Base-by-base conservation (phyloP, 768 basidiomycete genomes). In the Chalciporus pseudorubinellus region DNA sequence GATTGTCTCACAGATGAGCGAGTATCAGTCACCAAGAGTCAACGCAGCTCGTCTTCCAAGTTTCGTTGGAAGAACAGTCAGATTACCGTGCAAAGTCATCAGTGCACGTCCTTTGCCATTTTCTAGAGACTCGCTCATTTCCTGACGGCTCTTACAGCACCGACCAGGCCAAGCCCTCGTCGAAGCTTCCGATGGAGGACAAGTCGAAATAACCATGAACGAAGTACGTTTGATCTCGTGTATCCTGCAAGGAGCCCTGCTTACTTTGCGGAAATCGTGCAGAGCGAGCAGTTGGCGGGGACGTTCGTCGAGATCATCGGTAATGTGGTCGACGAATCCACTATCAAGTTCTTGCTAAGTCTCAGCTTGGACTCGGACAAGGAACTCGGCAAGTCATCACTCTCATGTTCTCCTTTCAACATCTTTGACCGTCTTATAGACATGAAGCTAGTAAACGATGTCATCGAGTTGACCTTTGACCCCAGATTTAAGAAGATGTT, bases 251-350 rank as follows among this genome's bases (percentile, higher is more conserved):
- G 36, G 22, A 6, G n/a, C 16, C 45, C 45, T 18, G 26, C 44
- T 52, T 29, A 55, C 13, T 7, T 20, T 8, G 26, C 39, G 18
- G 51, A 42, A 29, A 40, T 40, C 24, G 26, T 34, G 36, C 46
- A 81, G 77, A 75, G 73, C 51, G 63, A 73, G 21, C 67, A 74
- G 41, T 69, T 84, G 46, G 68, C 69, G 2, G 82, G 81, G 46
- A 70, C 78, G 3, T 89, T 71, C 55, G 71, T 86, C 41, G 89
- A 92, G 64, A 70, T 91, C 46, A 76, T 91, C 24, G 89, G 87
- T 6, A 76, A 64, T 6, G 87, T 83, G 19, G 50, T 74, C 20
- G 74, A 82, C 52, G 71, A 80, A 21, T 73, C 80, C 14, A 79
- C 77, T 3, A 68, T 92, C 58, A 81, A 80, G 61, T 76, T 83